These are phyloP conservation scores for Aspergillus kassunensis DNA, from an alignment of 495 filamentous ascomycete genomes.

Conservation along the genomic window DNA sequence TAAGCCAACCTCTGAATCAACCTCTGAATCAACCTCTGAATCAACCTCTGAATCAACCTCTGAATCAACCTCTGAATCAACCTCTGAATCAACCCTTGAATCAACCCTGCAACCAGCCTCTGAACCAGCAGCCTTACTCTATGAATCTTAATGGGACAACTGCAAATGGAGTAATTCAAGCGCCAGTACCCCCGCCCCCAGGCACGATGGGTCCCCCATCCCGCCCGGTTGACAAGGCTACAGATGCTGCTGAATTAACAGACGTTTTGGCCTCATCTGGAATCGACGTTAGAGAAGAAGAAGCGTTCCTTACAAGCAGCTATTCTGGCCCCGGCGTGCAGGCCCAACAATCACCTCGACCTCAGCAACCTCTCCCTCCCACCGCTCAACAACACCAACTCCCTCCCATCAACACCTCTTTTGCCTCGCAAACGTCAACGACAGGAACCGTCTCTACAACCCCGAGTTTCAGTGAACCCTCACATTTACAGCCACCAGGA, in stretches of 20 bases:
- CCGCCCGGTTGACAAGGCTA: conserved; percentile 62
- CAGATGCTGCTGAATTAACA: conserved; percentile 66
- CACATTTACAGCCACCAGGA: conserved; percentile 28
- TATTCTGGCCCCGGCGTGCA: conserved; percentile 48
- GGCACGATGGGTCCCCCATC: conserved; percentile 79
- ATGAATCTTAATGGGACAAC: conserved; percentile 33
- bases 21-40: no score
- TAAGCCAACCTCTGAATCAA: no score
- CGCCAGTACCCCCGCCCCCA: conserved; percentile 32
- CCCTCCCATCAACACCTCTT: conserved; percentile 35
- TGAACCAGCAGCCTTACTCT: no score
- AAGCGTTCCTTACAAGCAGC: conserved; percentile 61
- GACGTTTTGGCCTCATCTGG: conserved; percentile 77
- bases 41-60: no score
- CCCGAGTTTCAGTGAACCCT: conserved; percentile 36
- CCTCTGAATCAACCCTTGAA: no score
- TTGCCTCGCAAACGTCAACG: conserved; percentile 43
- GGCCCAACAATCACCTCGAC: conserved; percentile 40
- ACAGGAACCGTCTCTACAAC: conserved; percentile 33
- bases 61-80: no score
- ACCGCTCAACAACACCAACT: conserved; percentile 29
- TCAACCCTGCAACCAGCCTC: no score
- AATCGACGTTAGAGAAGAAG: conserved; percentile 80
- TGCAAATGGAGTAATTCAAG: conserved; percentile 33
- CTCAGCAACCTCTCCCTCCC: conserved; percentile 32